Percentiles rank a stretch among this genome's conserved stretches.
These are phyloP conservation scores for Fusarium azukiicola DNA, from an alignment of 2,329 filamentous ascomycete species.

Conservation along the genomic window DNA sequence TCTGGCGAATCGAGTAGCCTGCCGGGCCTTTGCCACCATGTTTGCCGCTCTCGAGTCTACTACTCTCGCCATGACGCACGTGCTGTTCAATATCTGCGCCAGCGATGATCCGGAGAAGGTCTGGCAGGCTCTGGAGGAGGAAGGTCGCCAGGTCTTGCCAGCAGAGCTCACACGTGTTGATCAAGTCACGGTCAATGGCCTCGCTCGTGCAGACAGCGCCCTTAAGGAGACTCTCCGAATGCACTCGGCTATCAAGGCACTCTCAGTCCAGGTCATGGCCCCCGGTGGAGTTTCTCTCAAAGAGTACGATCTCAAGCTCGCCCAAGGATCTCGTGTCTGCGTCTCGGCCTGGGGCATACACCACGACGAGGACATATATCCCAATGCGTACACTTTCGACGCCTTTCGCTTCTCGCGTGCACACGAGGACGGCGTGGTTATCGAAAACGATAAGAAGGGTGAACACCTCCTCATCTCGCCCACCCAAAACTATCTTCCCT, in stretches of 20 bases:
- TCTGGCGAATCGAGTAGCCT: neutral
- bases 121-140: neutral
- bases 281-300: neutral
- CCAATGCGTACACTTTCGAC: neutral
- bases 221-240: constrained; percentile 25
- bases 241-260: neutral
- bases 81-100: neutral
- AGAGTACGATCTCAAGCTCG: neutral
- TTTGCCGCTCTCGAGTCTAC: constrained; percentile 9
- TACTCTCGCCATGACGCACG: neutral
- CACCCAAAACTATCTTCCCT: neutral
- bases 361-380: neutral
- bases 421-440: neutral
- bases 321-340: neutral
- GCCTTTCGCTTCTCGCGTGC: neutral
- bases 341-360: neutral
- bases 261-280: constrained; percentile 7
- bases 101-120: rapidly evolving
- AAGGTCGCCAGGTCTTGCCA: neutral
- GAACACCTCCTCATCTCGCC: neutral
- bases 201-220: neutral
- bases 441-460: neutral
- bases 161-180: neutral
- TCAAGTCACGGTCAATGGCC: neutral
- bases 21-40: neutral